A percentile compares a stretch with the other conserved stretches of the same genome.
Conservation (phyloP, 129 eudicot species). For the Ambrosia artemisiifolia region DNA sequence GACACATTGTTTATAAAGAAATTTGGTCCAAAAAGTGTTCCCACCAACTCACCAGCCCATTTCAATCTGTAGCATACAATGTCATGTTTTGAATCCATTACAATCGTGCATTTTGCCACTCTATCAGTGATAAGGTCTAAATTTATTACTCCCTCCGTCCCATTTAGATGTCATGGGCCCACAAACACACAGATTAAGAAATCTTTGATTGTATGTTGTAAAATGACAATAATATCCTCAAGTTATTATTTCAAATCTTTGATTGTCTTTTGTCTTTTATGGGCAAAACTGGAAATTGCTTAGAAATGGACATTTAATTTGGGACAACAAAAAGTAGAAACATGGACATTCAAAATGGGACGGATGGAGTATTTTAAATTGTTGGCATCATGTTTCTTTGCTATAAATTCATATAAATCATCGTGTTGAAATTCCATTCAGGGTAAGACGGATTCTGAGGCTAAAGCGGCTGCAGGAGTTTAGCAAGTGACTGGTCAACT, state of each 20-base stretch:
- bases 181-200: too few relatives aligned
- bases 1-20: neutral
- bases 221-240: too few relatives aligned
- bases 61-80: neutral
- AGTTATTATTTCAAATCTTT: too few relatives aligned
- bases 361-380: neutral
- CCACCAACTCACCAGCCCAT: neutral
- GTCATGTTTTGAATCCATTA: neutral
- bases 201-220: too few relatives aligned
- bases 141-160: too few relatives aligned
- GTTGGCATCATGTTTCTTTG: neutral
- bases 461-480: slow-evolving; percentile 80
- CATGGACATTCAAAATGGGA: too few relatives aligned
- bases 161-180: too few relatives aligned
- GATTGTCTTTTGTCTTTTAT: too few relatives aligned
- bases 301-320: too few relatives aligned
- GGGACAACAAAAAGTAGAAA: too few relatives aligned
- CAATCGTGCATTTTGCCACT: neutral
- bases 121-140: neutral
- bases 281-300: too few relatives aligned
- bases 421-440: slow-evolving; percentile 27
- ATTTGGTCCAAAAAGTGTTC: neutral
- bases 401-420: neutral
- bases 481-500: slow-evolving; percentile 21
- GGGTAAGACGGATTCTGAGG: slow-evolving; percentile 69